Evolutionary conservation across 352 stramenopile genomes (phyloP), one percentile per base, ranked within the genome.

Genomic region (Pilasporangium apinafurcum): DNA sequence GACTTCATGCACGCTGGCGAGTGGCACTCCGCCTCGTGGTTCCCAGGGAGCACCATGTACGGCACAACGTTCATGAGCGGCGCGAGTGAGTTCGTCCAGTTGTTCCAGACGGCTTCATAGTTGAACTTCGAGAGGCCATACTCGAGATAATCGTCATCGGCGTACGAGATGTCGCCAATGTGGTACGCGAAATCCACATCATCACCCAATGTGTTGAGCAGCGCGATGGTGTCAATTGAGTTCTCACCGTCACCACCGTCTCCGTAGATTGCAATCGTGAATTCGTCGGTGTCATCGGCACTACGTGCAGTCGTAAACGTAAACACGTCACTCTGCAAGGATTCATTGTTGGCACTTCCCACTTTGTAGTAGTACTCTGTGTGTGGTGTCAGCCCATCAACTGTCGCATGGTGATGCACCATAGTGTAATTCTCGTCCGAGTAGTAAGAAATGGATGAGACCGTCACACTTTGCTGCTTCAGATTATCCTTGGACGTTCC

Each of bases 31-130:
- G 64, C 61, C 30, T 79, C 70, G 55, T 95, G 83, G 44, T 90
- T 91, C 16, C 80, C 77, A 3, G 68, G 51, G 4, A 63, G 32
- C 14, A 80, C 64, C 69, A 89, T 89, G 61, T 86, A 90, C 6
- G 80, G 75, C 39, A 82, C 39, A 17, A 43, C 17, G 4, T 29
- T 45, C 65, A 67, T 72, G 10, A 56, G 24, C 1, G 62, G 52
- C 14, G 65, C 30, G 24, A 86, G 35, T 17, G 44, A 41, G 18
- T 71, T 65, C 70, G 88, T 81, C 53, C 56, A 93, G 24, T 62
- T 52, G 56, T 93, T 84, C 50, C 76, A 90, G 18, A 43, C 51
- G 34, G 67, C 49, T 30, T 69, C 55, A 22, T 69, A 69, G 39
- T 62, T 69, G 39, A 68, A 70, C 10, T 52, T 56, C 2, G 62